Evolutionary conservation across 2,329 filamentous ascomycete species (phyloP).

Genomic region (Seiridium unicorne): DNA sequence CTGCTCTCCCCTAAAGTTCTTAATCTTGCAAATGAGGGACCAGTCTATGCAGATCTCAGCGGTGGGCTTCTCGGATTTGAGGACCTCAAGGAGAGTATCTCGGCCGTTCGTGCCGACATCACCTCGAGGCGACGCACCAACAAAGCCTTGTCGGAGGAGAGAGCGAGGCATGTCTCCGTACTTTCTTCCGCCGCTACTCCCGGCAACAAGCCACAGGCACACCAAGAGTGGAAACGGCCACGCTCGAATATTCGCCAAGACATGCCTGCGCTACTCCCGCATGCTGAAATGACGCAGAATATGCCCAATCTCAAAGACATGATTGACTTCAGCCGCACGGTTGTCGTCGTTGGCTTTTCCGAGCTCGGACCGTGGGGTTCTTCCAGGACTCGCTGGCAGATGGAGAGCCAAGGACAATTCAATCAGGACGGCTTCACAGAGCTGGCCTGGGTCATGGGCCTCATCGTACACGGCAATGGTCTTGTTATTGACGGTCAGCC

Average conservation of each 20-base stretch:
- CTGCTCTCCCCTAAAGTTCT: constrained; percentile 27
- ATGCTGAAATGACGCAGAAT: not conserved
- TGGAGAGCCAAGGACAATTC: constrained; percentile 67
- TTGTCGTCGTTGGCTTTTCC: constrained; percentile 37
- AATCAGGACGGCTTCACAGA: constrained; percentile 69
- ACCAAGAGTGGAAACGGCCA: no score
- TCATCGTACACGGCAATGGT: constrained; percentile 70
- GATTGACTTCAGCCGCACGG: constrained; percentile 34
- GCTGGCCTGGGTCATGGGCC: constrained; percentile 73
- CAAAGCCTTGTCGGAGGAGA: no score
- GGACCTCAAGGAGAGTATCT: constrained; percentile 21
- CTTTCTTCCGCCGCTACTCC: no score
- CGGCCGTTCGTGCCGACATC: constrained; percentile 13
- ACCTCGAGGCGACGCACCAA: constrained; percentile 8
- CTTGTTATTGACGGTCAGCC: constrained; percentile 56
- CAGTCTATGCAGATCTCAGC: constrained; percentile 35
- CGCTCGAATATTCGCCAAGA: no score
- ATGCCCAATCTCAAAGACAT: constrained; percentile 23
- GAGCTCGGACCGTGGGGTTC: constrained; percentile 61
- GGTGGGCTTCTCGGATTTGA: constrained; percentile 31
- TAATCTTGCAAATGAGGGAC: constrained; percentile 27
- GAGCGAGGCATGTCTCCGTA: no score
- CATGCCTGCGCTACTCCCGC: no score
- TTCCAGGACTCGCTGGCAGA: constrained; percentile 70
- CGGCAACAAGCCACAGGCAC: no score